phyloP scores from a whole-genome alignment of 352 stramenopile species.

The Phytophthora citrophthora region DNA sequence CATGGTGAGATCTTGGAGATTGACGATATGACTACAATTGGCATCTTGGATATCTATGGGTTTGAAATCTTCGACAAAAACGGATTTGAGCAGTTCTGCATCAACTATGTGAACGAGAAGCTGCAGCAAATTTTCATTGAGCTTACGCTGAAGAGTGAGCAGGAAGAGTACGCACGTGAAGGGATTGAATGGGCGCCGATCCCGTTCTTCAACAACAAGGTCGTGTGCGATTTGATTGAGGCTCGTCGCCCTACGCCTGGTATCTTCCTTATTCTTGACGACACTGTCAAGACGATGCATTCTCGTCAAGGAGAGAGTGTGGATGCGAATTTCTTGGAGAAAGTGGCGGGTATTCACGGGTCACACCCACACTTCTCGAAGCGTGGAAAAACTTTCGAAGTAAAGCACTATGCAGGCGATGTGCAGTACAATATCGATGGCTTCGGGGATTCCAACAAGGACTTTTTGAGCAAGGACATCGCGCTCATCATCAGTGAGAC shows the following conservation, averaged over 20 bases:
- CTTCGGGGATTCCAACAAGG: slow-evolving; percentile 84
- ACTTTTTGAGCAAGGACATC: slow-evolving; percentile 87
- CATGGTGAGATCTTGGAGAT: slow-evolving; percentile 79
- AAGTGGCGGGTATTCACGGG: slow-evolving; percentile 69
- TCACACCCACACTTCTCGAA: slow-evolving; percentile 84
- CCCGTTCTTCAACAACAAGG: slow-evolving; percentile 94
- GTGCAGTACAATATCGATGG: slow-evolving; percentile 86
- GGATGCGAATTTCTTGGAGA: slow-evolving; percentile 84
- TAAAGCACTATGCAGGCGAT: slow-evolving; percentile 88
- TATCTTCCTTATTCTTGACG: slow-evolving; percentile 87
- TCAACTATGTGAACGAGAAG: slow-evolving; percentile 96
- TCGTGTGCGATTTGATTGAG: slow-evolving; percentile 90
- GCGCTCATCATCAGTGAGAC: slow-evolving; percentile 81
- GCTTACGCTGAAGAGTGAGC: slow-evolving; percentile 88
- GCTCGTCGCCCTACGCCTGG: slow-evolving; percentile 71
- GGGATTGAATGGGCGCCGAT: slow-evolving; percentile 92
- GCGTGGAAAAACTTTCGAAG: slow-evolving; percentile 84
- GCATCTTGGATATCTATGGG: slow-evolving; percentile 97
- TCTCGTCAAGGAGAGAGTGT: slow-evolving; percentile 81
- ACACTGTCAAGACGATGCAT: slow-evolving; percentile 90
- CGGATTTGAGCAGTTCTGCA: slow-evolving; percentile 95
- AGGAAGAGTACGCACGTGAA: slow-evolving; percentile 97
- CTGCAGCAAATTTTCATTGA: slow-evolving; percentile 94
- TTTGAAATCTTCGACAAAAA: slow-evolving; percentile 97
- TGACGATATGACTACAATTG: slow-evolving; percentile 84